Percentiles rank a stretch among this genome's conserved stretches.
Evolutionary conservation across 225 moss, liverwort and hornwort species (phyloP).

Genomic region (Takakia lepidozioides): DNA sequence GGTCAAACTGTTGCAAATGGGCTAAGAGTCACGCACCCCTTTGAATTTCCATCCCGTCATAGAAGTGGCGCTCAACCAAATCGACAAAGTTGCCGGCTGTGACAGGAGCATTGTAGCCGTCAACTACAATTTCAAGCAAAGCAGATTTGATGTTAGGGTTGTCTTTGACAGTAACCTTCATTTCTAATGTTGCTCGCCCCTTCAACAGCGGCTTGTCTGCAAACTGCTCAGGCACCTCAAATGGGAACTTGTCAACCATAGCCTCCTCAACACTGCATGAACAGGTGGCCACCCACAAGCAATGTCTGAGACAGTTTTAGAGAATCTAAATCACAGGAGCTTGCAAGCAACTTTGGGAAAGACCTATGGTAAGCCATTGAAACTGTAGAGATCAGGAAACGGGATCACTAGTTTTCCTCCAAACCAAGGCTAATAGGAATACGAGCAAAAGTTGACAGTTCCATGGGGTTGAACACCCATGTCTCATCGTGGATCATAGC

Average conservation of each 20-base stretch:
- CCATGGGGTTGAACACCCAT: too few species aligned
- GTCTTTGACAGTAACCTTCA: conserved; percentile 73
- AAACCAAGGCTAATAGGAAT: too few species aligned
- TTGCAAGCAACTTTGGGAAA: too few species aligned
- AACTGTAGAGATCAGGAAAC: too few species aligned
- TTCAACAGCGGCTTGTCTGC: conserved; percentile 56
- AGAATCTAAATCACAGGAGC: too few species aligned
- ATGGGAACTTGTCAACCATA: conserved; percentile 67
- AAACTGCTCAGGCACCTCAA: conserved; percentile 54
- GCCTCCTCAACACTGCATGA: conserved; percentile 62
- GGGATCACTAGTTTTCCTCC: too few species aligned
- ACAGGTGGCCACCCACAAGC: too few species aligned
- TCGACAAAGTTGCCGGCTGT: conserved; percentile 78
- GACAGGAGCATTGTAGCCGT: conserved; percentile 79
- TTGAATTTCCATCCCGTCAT: conserved; percentile 80
- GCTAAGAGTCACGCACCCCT: conserved; percentile 45
- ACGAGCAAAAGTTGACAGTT: too few species aligned
- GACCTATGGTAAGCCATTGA: too few species aligned
- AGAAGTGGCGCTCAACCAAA: conserved; percentile 62
- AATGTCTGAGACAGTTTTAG: too few species aligned
- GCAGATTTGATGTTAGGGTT: conserved; percentile 44
- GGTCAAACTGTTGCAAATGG: too few species aligned
- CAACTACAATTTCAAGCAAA: conserved; percentile 51
- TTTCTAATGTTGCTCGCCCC: conserved; percentile 64
- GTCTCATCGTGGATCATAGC: too few species aligned